phyloP scores from a whole-genome alignment of 2,329 filamentous ascomycete genomes.

The Alternaria sp. region DNA sequence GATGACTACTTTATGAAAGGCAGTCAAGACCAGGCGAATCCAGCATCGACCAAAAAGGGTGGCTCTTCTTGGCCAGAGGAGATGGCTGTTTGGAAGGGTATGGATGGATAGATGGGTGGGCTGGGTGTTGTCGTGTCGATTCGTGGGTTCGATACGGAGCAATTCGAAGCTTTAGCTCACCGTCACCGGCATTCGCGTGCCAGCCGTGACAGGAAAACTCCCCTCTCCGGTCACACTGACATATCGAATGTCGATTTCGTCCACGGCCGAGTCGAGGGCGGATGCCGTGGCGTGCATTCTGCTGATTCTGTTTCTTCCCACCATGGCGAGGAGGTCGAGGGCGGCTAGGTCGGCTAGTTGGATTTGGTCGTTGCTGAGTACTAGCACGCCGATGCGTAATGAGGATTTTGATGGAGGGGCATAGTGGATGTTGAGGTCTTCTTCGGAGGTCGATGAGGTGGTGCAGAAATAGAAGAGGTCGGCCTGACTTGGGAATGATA shows the following conservation, averaged over 20 bases:
- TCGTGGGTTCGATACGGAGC: conserved; percentile 29
- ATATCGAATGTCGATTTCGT: conserved; percentile 47
- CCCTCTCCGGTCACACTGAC: conserved; percentile 46
- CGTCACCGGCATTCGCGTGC: conserved; percentile 46
- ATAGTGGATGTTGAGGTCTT: conserved; percentile 42
- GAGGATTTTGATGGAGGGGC: conserved; percentile 44
- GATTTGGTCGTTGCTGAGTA: conserved; percentile 36
- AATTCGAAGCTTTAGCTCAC: conserved; percentile 43
- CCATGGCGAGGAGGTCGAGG: conserved; percentile 42
- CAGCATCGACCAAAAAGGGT: conserved; percentile 38
- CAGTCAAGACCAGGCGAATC: conserved; percentile 41
- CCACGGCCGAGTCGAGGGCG: conserved; percentile 40
- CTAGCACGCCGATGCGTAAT: conserved; percentile 41
- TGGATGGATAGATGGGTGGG: conserved; percentile 20
- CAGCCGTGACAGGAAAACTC: conserved; percentile 44
- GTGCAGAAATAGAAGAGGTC: conserved; percentile 48
- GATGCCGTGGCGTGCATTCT: conserved; percentile 28
- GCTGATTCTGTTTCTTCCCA: conserved; percentile 37
- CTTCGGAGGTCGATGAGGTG: conserved; percentile 42
- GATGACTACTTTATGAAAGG: conserved; percentile 26
- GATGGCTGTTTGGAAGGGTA: conserved; percentile 9
- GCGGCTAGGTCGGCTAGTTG: conserved; percentile 44
- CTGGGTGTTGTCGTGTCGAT: conserved; percentile 9
- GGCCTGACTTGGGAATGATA: conserved; percentile 42
- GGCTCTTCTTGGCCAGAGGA: conserved; percentile 40